These are phyloP conservation scores for Pseudonectria buxi DNA, from an alignment of 2,329 filamentous ascomycete genomes.

Conservation along the genomic window DNA sequence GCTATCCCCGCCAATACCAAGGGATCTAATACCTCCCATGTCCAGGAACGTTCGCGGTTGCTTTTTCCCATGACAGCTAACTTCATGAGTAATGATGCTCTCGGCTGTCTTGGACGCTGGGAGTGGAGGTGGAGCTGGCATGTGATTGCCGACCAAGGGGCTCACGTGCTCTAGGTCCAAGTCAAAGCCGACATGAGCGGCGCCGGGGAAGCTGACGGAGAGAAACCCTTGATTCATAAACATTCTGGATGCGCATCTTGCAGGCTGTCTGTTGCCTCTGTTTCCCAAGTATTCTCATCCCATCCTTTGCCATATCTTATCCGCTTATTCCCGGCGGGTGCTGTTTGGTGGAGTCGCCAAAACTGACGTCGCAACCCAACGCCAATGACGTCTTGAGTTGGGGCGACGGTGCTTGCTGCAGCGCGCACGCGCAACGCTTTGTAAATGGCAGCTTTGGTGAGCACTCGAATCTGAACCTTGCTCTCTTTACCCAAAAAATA, in stretches of 20 bases:
- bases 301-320: too few species aligned
- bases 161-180: constrained; percentile 16
- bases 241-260: too few species aligned
- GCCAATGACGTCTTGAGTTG: constrained; percentile 25
- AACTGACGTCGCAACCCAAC: constrained; percentile 1
- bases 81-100: constrained; percentile 4
- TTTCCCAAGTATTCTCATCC: too few species aligned
- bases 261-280: too few species aligned
- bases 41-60: not conserved
- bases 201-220: not conserved
- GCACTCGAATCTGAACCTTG: constrained; percentile 10
- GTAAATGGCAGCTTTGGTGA: constrained; percentile 32
- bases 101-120: not conserved
- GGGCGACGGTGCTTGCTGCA: constrained; percentile 13
- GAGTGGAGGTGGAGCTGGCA: constrained; percentile 10
- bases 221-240: too few species aligned
- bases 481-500: too few species aligned
- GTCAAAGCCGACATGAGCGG: not conserved
- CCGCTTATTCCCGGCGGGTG: constrained; percentile 7
- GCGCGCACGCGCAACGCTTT: constrained; percentile 14
- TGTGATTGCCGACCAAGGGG: constrained; percentile 17
- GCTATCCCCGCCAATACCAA: too few species aligned
- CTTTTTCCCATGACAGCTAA: constrained; percentile 8
- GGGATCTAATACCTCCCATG: too few species aligned
- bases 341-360: not conserved